These are phyloP conservation scores for Corylus americana DNA, from an alignment of 306 rosid species.

Conservation along the genomic window DNA sequence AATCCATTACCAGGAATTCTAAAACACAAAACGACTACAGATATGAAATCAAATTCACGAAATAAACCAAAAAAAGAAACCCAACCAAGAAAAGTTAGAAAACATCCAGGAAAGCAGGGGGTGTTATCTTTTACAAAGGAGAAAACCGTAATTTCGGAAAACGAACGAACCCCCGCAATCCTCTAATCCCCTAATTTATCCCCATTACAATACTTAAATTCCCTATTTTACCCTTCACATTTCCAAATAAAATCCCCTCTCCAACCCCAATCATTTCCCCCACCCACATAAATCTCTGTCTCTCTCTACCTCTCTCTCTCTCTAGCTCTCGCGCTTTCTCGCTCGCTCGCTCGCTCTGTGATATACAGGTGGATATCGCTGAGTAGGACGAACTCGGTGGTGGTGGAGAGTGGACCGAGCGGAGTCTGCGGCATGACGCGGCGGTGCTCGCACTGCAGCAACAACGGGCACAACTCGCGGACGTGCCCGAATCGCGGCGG, in stretches of 20 bases:
- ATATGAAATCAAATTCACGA: background rate
- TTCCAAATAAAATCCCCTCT: constrained; percentile 6
- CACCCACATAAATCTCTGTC: background rate
- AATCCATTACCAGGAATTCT: background rate
- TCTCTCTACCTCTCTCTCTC: background rate
- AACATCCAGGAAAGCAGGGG: constrained; percentile 16
- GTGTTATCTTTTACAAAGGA: constrained; percentile 35
- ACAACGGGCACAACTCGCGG: constrained; percentile 94
- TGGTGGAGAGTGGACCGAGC: constrained; percentile 38
- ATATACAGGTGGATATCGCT: background rate
- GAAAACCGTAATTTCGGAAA: constrained; percentile 28
- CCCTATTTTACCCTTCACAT: constrained; percentile 28
- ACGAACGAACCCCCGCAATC: constrained; percentile 54
- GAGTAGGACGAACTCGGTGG: constrained; percentile 12
- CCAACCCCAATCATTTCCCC: background rate
- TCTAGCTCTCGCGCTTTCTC: background rate
- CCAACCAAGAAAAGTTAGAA: no score
- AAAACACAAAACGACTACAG: background rate
- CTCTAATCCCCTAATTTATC: constrained; percentile 23
- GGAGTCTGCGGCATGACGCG: constrained; percentile 68
- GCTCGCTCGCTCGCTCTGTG: background rate
- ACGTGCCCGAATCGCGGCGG: constrained; percentile 77
- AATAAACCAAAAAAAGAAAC: background rate
- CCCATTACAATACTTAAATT: background rate
- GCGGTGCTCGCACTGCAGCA: constrained; percentile 99